Evolutionary conservation across 176 grass and related monocot species (phyloP), one percentile per base, ranked within the genome.

Genomic region (Tuctoria greenei): DNA sequence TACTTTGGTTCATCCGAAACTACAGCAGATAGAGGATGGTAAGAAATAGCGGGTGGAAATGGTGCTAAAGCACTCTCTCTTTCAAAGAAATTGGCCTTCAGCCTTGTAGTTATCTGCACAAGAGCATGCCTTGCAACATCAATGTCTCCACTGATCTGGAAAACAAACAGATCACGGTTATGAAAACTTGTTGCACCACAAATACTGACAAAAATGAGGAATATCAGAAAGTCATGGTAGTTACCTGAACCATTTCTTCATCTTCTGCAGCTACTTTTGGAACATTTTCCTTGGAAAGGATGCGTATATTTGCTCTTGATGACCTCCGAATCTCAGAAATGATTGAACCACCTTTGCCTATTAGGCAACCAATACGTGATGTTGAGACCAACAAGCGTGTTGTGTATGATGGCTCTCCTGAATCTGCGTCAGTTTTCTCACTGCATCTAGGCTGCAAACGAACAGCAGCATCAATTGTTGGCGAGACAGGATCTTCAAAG

Each of bases 211-310:
- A 57, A 77, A 70, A 67, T 13, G 7, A 66, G 61, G n/a, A 72
- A 60, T 4, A 45, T 49, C 38, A 76, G 39, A 76, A 80, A 83
- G 35, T 78, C 10, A 20, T 71, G 74, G 42, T 44, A 66, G 64
- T 52, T 82, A 93, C 96, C 88, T 95, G 96, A 84, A 99, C 92
- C 96, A 99, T 99, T 80, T 99, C 96, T 74, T 99, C 96, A 25
- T 95, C 96, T 62, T 88, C 89, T 71, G 89, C 81, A 59, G 96
- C 96, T 67, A 99, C 89, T 70, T 99, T 99, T 42, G 96, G 96
- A 47, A 99, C 81, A 73, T 92, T 88, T 69, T 99, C 92, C 77
- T 99, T 99, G n/a, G 95, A 99, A 82, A 99, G 85, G 57, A 99
- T 90, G 7, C 91, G 91, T 46, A 99, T 95, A 42, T 90, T 95